Evolutionary conservation across 805 yeast species (phyloP).

Genomic region (Kluyveromyces wickerhamii): DNA sequence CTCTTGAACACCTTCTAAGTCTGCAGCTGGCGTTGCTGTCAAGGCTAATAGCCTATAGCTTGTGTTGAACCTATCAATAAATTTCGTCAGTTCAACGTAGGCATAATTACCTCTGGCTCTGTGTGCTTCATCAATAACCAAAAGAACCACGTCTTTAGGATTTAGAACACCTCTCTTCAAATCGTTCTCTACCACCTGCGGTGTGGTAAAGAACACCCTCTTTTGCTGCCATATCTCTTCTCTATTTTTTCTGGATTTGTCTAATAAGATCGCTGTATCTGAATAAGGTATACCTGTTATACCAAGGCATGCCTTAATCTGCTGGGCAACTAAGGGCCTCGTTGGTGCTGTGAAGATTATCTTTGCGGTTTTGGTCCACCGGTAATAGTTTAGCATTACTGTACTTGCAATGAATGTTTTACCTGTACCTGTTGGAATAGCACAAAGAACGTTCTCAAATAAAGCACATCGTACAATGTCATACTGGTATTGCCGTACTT

Average conservation of each 20-base stretch:
- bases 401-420: conserved; percentile 94
- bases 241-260: conserved; percentile 49
- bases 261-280: conserved; percentile 73
- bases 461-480: conserved; percentile 69
- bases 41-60: conserved; percentile 74
- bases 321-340: conserved; percentile 92
- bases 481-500: conserved; percentile 81
- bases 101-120: conserved; percentile 87
- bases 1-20: conserved; percentile 79
- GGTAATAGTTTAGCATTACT: conserved; percentile 78
- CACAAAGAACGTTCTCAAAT: conserved; percentile 69
- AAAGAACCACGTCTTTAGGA: conserved; percentile 64
- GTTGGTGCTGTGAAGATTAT: conserved; percentile 96
- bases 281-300: conserved; percentile 74
- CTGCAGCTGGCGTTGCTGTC: conserved; percentile 94
- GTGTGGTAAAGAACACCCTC: conserved; percentile 86
- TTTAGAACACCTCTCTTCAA: conserved; percentile 63
- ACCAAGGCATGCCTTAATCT: conserved; percentile 84
- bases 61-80: conserved; percentile 51
- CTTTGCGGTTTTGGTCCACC: conserved; percentile 78
- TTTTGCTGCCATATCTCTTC: conserved; percentile 69
- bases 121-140: conserved; percentile 95
- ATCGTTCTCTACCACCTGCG: conserved; percentile 93
- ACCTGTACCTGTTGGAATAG: conserved; percentile 96
- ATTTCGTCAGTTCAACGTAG: conserved; percentile 73